Evolutionary conservation across 495 filamentous ascomycete genomes (phyloP).

Genomic region (Penicillium angulare): DNA sequence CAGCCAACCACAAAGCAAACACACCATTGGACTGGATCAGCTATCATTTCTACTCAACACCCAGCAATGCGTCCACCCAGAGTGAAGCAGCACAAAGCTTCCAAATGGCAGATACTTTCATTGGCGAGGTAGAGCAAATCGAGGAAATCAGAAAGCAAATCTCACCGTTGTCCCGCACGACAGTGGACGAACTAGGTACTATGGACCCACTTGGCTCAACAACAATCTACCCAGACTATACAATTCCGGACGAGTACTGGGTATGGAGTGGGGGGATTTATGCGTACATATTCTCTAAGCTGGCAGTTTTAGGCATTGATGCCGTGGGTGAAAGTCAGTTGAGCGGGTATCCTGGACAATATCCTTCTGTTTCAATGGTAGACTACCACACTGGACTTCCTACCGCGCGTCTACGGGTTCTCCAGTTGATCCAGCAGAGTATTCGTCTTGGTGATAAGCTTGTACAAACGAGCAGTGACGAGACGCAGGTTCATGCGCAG

Average conservation of each 20-base stretch:
- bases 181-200: constrained; percentile 7
- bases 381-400: constrained; percentile 4
- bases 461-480: no score
- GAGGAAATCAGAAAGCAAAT: no score
- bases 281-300: constrained; percentile 4
- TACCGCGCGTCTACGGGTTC: constrained; percentile 1
- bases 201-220: constrained; percentile 6
- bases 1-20: constrained; percentile 1
- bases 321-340: constrained; percentile 6
- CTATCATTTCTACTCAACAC: no score
- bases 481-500: background rate
- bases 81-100: no score
- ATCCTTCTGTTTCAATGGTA: constrained; percentile 9
- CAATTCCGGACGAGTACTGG: constrained; percentile 5
- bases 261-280: constrained; percentile 6
- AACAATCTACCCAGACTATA: background rate
- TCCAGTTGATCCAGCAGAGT: constrained; percentile 1
- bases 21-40: no score
- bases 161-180: no score
- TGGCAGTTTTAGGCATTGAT: constrained; percentile 6
- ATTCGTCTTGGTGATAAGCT: no score
- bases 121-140: no score
- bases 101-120: no score
- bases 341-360: constrained; percentile 10
- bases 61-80: no score